These are phyloP conservation scores for Hygrophoropsis aurantiaca DNA, from an alignment of 768 basidiomycete genomes.

Conservation along the genomic window DNA sequence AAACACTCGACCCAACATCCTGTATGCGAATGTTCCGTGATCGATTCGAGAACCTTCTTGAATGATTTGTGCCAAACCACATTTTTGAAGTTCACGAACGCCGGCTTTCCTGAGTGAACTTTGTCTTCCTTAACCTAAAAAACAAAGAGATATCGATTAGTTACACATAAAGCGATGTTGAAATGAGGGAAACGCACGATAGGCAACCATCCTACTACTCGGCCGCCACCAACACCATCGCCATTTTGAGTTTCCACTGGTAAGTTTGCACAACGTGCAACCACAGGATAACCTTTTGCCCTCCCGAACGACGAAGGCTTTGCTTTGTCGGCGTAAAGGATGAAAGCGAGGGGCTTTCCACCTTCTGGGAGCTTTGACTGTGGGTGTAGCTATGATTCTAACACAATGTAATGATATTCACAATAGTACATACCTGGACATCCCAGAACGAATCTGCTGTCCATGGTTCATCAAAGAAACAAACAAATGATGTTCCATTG, in stretches of 20 bases:
- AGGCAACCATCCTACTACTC: constrained; percentile 39
- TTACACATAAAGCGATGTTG: too few species aligned
- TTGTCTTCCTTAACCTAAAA: constrained; percentile 6
- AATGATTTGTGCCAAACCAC: constrained; percentile 11
- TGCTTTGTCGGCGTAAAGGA: constrained; percentile 42
- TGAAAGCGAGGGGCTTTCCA: constrained; percentile 28
- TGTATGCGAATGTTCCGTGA: constrained; percentile 2
- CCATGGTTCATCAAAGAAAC: constrained; percentile 37
- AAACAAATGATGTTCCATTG: constrained; percentile 25
- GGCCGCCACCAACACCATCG: constrained; percentile 30
- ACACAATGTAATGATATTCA: neutral
- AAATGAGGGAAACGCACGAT: constrained; percentile 23
- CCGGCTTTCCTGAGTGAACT: constrained; percentile 1
- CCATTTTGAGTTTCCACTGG: constrained; percentile 32
- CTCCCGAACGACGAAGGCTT: constrained; percentile 39
- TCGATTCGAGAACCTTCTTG: constrained; percentile 2
- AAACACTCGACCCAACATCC: constrained; percentile 22
- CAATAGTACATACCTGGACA: constrained; percentile 28
- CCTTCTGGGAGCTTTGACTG: constrained; percentile 2
- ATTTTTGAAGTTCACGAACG: constrained; percentile 10
- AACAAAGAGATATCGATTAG: neutral
- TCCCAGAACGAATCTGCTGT: constrained; percentile 36
- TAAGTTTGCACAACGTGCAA: constrained; percentile 33
- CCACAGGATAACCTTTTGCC: constrained; percentile 36
- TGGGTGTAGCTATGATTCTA: too few species aligned